Base-by-base conservation (phyloP, 2,329 filamentous ascomycete species). In the Nigrograna mackinnonii region DNA sequence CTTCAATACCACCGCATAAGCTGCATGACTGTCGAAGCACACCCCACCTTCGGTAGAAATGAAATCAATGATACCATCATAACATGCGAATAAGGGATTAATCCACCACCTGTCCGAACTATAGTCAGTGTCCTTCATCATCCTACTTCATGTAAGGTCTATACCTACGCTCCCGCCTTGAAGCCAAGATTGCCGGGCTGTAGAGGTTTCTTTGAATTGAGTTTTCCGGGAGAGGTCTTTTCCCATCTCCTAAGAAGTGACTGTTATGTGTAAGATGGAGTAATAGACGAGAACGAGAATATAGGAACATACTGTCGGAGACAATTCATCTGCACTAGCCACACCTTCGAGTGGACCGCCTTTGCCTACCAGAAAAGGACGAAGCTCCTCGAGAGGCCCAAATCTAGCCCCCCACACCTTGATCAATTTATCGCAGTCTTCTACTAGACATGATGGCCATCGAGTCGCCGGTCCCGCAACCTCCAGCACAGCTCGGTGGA, bases 31-130 rank as follows among this genome's bases (percentile, higher is more conserved):
- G 46, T 76, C 70, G 19, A 58, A 64, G 6, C 69, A 69, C 20
- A 75, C 71, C 3, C 73, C 68, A 12, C 73, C 72, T 13, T 70
- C 59, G 2, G 66, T 56, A n/a, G 66, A 62, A 14, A 62, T 60
- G 21, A 65, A 58, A 41, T 76, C 72, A 43, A 77, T 74, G 35
- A 78, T 76, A 31, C 75, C 74, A 35, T 67, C 73, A 22, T 70
- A 66, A 32, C 71, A 69, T 5, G 75, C 75, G 44, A 76, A 76
- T 12, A 76, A 55, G 18, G 70, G 50, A 37, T 69, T 74, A 48
- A 78, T 73, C 75, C 75, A 78, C 75, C 75, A 78, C 20, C 74
- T 77, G 18, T 35, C 13, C 16, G 9, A 6, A 11, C 16, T 5
- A 16, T 11, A 12, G 24, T 28, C 24, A 14, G 14, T 11, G 24